A percentile compares a stretch with the other conserved stretches of the same genome.
phyloP scores from a whole-genome alignment of 768 basidiomycete genomes.

The Austroboletus festivus region DNA sequence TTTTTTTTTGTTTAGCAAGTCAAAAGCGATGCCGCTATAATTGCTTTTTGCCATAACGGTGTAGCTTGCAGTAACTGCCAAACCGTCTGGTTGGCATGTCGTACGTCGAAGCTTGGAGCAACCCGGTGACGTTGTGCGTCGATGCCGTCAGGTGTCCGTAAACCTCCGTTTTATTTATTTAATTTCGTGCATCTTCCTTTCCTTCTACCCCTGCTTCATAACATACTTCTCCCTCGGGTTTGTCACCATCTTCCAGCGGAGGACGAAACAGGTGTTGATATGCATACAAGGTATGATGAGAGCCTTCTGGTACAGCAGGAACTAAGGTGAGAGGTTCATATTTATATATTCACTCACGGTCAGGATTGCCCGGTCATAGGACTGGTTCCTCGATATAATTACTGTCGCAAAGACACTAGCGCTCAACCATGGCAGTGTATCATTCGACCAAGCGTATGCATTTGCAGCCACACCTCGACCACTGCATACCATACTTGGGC shows the following conservation, averaged over 20 bases:
- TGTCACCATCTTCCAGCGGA: conserved; percentile 1
- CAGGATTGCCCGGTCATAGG: neutral
- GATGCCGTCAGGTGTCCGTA: conserved; percentile 18
- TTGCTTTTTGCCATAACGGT: conserved; percentile 22
- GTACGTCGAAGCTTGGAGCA: conserved; percentile 10
- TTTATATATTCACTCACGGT: neutral
- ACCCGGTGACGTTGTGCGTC: neutral
- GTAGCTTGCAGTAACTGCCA: conserved; percentile 10
- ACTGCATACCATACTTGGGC: conserved; percentile 11
- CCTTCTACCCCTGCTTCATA: neutral
- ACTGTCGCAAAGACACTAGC: neutral
- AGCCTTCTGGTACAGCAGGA: neutral
- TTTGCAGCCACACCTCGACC: conserved; percentile 4
- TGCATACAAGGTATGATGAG: neutral
- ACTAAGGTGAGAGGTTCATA: conserved; percentile 3
- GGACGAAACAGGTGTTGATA: neutral
- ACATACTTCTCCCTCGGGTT: neutral
- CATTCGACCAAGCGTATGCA: too few relatives aligned
- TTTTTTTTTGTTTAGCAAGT: neutral
- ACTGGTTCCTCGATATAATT: neutral
- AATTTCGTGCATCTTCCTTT: neutral
- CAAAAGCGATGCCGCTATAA: conserved; percentile 25
- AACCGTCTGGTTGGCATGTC: neutral
- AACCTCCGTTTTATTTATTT: conserved; percentile 1
- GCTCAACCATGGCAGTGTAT: neutral